Conservation (phyloP, 805 yeast species). For the Hanseniaspora pseudoguilliermondii region DNA sequence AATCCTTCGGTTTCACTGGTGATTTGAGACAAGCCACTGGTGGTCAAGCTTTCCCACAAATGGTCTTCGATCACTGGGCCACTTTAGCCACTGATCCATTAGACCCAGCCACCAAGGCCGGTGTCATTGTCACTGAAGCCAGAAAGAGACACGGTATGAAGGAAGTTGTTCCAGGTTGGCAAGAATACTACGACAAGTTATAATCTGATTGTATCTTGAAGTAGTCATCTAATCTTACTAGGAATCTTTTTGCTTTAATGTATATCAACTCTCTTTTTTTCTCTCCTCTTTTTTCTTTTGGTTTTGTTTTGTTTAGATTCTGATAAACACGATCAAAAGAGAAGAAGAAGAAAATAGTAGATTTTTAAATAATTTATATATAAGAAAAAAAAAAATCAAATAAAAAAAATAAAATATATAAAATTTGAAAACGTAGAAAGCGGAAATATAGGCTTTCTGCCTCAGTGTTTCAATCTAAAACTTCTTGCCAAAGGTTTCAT, state of each 20-base stretch:
- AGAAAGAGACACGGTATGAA: slow-evolving; percentile 96
- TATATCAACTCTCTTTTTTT: neutral
- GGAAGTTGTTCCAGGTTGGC: slow-evolving; percentile 97
- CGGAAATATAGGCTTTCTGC: neutral
- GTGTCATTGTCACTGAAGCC: slow-evolving; percentile 49
- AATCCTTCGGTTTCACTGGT: slow-evolving; percentile 99
- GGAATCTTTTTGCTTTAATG: neutral
- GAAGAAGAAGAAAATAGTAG: neutral
- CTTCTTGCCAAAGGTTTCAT: slow-evolving; percentile 19
- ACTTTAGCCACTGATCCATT: slow-evolving; percentile 82
- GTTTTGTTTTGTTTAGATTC: no score
- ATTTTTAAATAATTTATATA: neutral
- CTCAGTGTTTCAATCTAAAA: neutral
- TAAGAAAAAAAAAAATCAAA: slow-evolving; percentile 1
- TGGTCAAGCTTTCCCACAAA: slow-evolving; percentile 99
- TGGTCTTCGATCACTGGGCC: slow-evolving; percentile 99
- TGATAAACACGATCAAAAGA: no score
- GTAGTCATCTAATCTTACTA: slow-evolving; percentile 3
- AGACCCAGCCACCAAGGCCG: slow-evolving; percentile 68
- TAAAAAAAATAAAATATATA: neutral
- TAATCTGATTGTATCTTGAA: slow-evolving; percentile 26
- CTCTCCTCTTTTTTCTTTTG: neutral
- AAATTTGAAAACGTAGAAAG: neutral
- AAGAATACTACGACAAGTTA: slow-evolving; percentile 93
- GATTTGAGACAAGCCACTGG: slow-evolving; percentile 99